Percentiles rank a stretch among this genome's conserved stretches.
phyloP scores from a whole-genome alignment of 495 filamentous ascomycete species.

The Bathelium albidoporum region DNA sequence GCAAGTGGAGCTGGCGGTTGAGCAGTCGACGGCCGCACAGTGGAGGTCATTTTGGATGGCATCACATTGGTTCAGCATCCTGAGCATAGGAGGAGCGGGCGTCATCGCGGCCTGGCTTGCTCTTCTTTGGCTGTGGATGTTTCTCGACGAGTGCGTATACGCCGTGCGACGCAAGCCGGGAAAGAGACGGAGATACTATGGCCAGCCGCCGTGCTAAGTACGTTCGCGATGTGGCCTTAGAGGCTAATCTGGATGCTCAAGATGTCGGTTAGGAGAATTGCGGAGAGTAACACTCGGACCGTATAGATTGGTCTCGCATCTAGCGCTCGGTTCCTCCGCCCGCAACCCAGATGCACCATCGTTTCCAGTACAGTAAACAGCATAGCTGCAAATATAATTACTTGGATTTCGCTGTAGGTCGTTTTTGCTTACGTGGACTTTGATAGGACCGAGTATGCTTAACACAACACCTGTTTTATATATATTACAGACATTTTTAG shows the following conservation, averaged over 20 bases:
- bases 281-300: not conserved
- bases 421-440: too few relatives aligned
- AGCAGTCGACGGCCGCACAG: not conserved
- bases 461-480: too few relatives aligned
- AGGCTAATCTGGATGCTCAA: not conserved
- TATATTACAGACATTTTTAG: too few relatives aligned
- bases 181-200: slow-evolving; percentile 1
- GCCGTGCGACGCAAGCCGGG: slow-evolving; percentile 1
- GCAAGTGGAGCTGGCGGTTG: slow-evolving; percentile 23
- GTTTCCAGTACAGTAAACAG: not conserved
- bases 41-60: not conserved
- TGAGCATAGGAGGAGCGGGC: slow-evolving; percentile 6
- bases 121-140: slow-evolving; percentile 16
- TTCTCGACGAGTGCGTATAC: slow-evolving; percentile 14
- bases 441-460: too few relatives aligned
- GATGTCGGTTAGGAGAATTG: not conserved
- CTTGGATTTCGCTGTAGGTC: too few relatives aligned
- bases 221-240: not conserved
- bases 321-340: not conserved
- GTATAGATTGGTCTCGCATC: not conserved
- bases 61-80: not conserved
- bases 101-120: slow-evolving; percentile 10
- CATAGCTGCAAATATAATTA: too few relatives aligned
- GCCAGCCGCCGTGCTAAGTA: not conserved
- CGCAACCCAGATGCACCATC: not conserved